phyloP scores from a whole-genome alignment of 139 green algal species.

The Chlorella sp. region DNA sequence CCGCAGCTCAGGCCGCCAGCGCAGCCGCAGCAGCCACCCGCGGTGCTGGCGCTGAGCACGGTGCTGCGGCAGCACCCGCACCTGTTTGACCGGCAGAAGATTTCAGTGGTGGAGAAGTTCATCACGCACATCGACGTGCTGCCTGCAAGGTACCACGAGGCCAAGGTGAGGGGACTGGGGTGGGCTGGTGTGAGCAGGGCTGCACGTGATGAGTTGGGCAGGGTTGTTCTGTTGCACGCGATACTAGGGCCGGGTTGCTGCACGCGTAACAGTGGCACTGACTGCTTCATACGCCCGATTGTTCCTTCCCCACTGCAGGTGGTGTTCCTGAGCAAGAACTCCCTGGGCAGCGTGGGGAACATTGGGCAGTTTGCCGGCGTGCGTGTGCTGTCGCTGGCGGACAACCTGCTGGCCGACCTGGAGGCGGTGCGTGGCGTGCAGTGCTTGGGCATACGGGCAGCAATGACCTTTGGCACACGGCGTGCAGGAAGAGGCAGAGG shows the following conservation, averaged over 20 bases:
- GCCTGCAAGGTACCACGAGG: conserved; percentile 35
- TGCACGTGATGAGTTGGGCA: no score
- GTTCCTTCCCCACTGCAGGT: no score
- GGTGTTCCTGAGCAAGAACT: conserved; percentile 57
- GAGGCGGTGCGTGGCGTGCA: conserved; percentile 6
- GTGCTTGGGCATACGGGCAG: no score
- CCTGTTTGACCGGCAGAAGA: conserved; percentile 43
- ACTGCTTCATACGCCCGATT: no score
- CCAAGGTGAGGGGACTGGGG: conserved; percentile 30
- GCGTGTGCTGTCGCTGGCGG: conserved; percentile 38
- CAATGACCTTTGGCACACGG: no score
- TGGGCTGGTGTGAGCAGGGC: no score
- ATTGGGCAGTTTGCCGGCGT: conserved; percentile 54
- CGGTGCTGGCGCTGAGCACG: conserved; percentile 25
- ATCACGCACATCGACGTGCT: conserved; percentile 40
- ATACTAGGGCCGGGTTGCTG: no score
- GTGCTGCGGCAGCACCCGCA: conserved; percentile 30
- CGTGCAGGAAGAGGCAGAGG: no score
- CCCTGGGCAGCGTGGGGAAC: conserved; percentile 35
- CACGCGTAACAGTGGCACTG: no score
- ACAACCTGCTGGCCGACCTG: conserved; percentile 50
- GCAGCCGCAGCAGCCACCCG: no score
- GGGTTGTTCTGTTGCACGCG: no score
- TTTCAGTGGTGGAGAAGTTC: conserved; percentile 41
- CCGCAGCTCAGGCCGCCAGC: no score